A percentile compares a stretch with the other conserved stretches of the same genome.
Evolutionary conservation across 2,329 filamentous ascomycete genomes (phyloP).

Genomic region (Dactylellina leptospora): DNA sequence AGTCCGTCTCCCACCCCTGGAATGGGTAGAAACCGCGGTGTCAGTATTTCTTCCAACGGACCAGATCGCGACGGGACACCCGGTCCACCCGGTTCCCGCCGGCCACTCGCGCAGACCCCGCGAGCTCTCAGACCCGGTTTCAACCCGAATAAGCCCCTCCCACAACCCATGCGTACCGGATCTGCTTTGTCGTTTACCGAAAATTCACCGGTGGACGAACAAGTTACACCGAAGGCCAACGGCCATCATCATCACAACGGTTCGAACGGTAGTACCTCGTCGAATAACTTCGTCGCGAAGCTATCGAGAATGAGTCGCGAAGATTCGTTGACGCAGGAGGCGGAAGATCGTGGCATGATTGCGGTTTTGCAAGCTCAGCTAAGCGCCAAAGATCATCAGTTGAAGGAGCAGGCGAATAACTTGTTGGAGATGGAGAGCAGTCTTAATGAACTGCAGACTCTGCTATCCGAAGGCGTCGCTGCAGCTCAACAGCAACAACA

Average conservation of each 20-base stretch:
- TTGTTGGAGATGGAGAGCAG: constrained; percentile 90
- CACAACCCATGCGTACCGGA: constrained; percentile 13
- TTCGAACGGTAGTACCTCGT: constrained; percentile 3
- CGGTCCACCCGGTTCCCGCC: neutral
- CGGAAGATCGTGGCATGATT: constrained; percentile 72
- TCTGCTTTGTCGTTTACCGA: constrained; percentile 41
- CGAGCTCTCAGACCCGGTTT: constrained; percentile 28
- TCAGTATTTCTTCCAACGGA: constrained; percentile 54
- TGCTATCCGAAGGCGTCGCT: constrained; percentile 65
- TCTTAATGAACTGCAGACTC: constrained; percentile 78
- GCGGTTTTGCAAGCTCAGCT: constrained; percentile 76
- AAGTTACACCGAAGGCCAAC: constrained; percentile 28
- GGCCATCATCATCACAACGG: neutral
- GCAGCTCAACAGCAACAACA: constrained; percentile 62
- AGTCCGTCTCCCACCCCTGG: constrained; percentile 56
- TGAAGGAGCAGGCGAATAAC: constrained; percentile 85
- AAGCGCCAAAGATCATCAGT: constrained; percentile 82
- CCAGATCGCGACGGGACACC: constrained; percentile 44
- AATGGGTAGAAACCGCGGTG: constrained; percentile 51
- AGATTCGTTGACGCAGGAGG: constrained; percentile 54
- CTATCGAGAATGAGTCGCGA: constrained; percentile 58
- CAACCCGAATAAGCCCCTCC: constrained; percentile 28
- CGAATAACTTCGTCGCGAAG: constrained; percentile 26
- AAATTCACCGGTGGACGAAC: constrained; percentile 22
- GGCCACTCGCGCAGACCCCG: constrained; percentile 24